phyloP scores from a whole-genome alignment of 306 rosid species.

The Dicorynia guianensis region DNA sequence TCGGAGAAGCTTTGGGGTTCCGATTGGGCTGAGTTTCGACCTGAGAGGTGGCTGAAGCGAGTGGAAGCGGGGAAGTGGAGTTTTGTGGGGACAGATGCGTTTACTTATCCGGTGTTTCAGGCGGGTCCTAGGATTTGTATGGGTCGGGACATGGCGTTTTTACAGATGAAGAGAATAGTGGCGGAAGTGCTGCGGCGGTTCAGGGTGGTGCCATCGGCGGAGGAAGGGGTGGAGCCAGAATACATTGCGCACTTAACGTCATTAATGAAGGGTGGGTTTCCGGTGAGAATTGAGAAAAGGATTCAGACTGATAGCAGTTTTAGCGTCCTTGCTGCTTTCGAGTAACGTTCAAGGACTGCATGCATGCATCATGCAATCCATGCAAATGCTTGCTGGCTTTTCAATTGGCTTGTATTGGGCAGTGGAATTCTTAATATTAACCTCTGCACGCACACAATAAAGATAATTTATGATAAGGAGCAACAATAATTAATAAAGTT shows the following conservation, averaged over 20 bases:
- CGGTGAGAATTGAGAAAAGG: slow-evolving; percentile 36
- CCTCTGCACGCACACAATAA: no score
- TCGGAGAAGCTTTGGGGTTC: slow-evolving; percentile 37
- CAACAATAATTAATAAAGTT: no score
- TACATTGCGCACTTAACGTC: slow-evolving; percentile 40
- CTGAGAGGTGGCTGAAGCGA: slow-evolving; percentile 2
- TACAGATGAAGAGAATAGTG: slow-evolving; percentile 62
- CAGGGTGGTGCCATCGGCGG: slow-evolving; percentile 45
- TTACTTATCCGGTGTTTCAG: slow-evolving; percentile 4
- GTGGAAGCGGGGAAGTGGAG: not conserved
- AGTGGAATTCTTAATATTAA: no score
- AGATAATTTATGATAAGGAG: no score
- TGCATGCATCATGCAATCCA: no score
- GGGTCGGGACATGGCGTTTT: slow-evolving; percentile 2
- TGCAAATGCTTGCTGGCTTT: no score
- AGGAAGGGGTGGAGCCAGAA: slow-evolving; percentile 34
- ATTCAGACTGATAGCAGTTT: not conserved
- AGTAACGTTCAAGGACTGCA: no score
- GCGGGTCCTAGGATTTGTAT: not conserved
- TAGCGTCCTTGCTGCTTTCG: no score
- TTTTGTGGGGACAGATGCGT: not conserved
- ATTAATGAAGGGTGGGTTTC: slow-evolving; percentile 55
- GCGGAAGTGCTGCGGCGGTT: slow-evolving; percentile 47
- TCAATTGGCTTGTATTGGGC: no score
- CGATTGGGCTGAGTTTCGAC: slow-evolving; percentile 9